A percentile compares a stretch with the other conserved stretches of the same genome.
phyloP scores from a whole-genome alignment of 2,329 filamentous ascomycete genomes.

The Alternaria gansuensis region DNA sequence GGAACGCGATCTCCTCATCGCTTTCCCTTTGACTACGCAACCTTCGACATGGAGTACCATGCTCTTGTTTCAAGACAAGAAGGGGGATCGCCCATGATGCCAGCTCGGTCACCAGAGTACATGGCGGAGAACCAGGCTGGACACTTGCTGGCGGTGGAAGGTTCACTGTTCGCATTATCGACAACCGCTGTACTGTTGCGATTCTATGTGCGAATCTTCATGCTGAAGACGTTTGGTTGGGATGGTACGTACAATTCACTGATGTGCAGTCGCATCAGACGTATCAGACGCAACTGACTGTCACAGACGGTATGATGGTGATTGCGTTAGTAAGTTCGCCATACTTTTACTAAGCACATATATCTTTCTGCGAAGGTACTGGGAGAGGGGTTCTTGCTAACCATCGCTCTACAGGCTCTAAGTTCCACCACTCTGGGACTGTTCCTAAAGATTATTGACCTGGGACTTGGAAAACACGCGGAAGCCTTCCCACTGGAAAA shows the following conservation, averaged over 20 bases:
- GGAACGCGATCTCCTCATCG: neutral
- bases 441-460: constrained; percentile 33
- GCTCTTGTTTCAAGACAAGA: constrained; percentile 21
- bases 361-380: neutral
- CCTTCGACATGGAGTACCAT: constrained; percentile 16
- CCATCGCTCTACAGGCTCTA: constrained; percentile 14
- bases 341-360: neutral
- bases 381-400: neutral
- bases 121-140: constrained; percentile 49
- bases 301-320: constrained; percentile 52
- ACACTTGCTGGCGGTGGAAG: constrained; percentile 54
- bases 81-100: constrained; percentile 16
- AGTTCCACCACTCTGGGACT: constrained; percentile 28
- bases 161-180: constrained; percentile 51
- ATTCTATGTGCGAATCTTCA: constrained; percentile 33
- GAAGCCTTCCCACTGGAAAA: constrained; percentile 42
- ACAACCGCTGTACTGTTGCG: constrained; percentile 27
- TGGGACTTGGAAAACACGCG: constrained; percentile 60
- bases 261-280: neutral
- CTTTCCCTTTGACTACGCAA: neutral
- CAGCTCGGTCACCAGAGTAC: constrained; percentile 39
- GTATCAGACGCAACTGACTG: constrained; percentile 14
- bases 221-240: constrained; percentile 35
- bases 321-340: constrained; percentile 27
- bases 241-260: constrained; percentile 26